Evolutionary conservation across 768 basidiomycete species (phyloP), one percentile per base, ranked within the genome.

Genomic region (Antrodiella citrinella): DNA sequence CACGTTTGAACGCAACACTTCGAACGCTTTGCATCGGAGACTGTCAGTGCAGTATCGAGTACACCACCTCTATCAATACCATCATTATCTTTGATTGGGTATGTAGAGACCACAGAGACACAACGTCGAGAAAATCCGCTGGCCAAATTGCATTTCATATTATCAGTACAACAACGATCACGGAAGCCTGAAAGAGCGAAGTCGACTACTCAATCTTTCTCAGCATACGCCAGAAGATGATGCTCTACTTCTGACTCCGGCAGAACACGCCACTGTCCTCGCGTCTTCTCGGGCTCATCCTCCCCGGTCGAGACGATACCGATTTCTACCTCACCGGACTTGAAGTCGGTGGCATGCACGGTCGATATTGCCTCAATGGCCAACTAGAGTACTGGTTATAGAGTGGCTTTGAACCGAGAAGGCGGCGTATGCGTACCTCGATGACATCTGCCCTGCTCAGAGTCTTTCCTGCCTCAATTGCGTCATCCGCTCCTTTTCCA

Each of bases 281-380:
- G 72, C 35, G 77, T 81, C 72, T 90, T 87, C 52, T 69, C 69
- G 53, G 76, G 69, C 63, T 95, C 92, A 15, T 86, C 86, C 4
- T 81, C 75, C 26, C 77, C 76, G 1, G 75, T 75, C 22, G 91
- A 95, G 19, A 91, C 86, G 48, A 98, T 87, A 0, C 92, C 95
- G 56, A 99, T 90, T 67, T 99, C 96, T 60, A 98, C 89, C 67
- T 98, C 96, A 9, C 82, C 83, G 0, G 91, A 74, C 68, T 98
- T 99, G 73, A 92, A 96, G 65, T 99, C 96, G 1, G 93, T 96
- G 35, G 91, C 84, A 60, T 95, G 89, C 21, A 98, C 92, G 0
- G 82, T 86, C 43, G 91, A 94, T 75, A 97, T 89, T 11, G 84
- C 82, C 66, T 97, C 94, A 48, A 97, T 94, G 0, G 92, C 94